Percentiles rank a stretch among this genome's conserved stretches.
These are phyloP conservation scores for Calonectria pseudoreteaudii DNA, from an alignment of 2,329 filamentous ascomycete genomes.

Conservation along the genomic window DNA sequence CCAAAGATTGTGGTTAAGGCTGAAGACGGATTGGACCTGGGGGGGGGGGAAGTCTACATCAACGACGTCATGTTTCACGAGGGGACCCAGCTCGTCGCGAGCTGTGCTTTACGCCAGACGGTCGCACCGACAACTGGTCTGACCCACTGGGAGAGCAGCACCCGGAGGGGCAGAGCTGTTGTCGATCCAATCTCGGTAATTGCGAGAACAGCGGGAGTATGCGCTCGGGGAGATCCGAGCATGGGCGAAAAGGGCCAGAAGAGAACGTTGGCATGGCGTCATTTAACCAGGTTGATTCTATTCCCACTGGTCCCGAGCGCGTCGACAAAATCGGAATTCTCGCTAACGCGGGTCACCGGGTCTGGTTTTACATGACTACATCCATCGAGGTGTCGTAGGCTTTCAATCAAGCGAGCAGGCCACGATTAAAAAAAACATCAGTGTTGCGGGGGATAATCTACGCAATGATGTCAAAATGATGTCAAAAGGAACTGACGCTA, in stretches of 20 bases:
- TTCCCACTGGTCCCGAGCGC: background rate
- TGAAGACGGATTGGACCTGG: background rate
- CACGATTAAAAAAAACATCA: background rate
- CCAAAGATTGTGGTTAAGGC: background rate
- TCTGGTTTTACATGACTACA: background rate
- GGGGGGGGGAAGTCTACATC: background rate
- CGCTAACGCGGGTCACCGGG: background rate
- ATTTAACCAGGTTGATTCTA: background rate
- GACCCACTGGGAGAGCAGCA: background rate
- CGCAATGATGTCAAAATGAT: background rate
- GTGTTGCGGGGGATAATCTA: background rate
- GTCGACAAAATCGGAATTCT: too few relatives aligned
- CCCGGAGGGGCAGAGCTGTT: background rate
- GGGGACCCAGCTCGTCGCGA: background rate
- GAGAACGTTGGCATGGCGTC: too few relatives aligned
- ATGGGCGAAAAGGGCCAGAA: background rate
- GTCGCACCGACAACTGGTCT: constrained; percentile 13
- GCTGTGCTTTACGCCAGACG: constrained; percentile 8
- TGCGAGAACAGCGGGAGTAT: background rate
- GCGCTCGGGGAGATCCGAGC: background rate
- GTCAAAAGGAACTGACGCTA: background rate
- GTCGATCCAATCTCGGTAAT: background rate
- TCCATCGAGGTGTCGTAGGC: background rate
- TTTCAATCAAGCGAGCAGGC: background rate
- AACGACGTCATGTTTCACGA: background rate